These are phyloP conservation scores for Cucurbita moschata DNA, from an alignment of 306 rosid genomes.

Conservation along the genomic window DNA sequence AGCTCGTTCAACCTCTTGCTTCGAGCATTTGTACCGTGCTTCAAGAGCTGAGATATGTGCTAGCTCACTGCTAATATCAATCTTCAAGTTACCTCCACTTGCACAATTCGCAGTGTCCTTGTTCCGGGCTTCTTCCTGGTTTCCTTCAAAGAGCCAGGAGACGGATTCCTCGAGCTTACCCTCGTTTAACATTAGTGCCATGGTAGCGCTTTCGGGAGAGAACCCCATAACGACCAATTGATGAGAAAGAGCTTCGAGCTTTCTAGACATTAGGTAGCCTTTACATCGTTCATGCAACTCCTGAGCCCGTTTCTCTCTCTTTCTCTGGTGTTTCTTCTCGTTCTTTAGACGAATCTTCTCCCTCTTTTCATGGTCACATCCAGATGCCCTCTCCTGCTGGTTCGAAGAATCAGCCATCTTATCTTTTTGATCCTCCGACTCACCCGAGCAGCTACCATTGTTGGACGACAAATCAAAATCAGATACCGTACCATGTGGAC, in stretches of 20 bases:
- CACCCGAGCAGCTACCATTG: constrained; percentile 97
- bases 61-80: constrained; percentile 89
- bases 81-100: constrained; percentile 53
- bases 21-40: constrained; percentile 47
- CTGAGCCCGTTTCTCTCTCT: constrained; percentile 90
- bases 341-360: constrained; percentile 93
- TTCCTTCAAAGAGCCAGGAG: constrained; percentile 66
- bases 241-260: constrained; percentile 76
- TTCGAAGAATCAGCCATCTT: constrained; percentile 39
- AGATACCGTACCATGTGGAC: constrained; percentile 33
- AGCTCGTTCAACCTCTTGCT: constrained; percentile 90
- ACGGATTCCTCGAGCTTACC: constrained; percentile 92
- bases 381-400: constrained; percentile 53
- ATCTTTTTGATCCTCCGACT: constrained; percentile 92
- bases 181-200: constrained; percentile 78
- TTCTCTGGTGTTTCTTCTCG: constrained; percentile 91
- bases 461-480: constrained; percentile 96
- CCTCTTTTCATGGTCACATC: constrained; percentile 85
- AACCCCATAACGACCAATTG: constrained; percentile 89
- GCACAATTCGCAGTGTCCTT: constrained; percentile 33
- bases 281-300: constrained; percentile 87
- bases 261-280: constrained; percentile 89
- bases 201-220: constrained; percentile 70
- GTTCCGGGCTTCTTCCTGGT: constrained; percentile 45
- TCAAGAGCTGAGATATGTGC: constrained; percentile 62